Percentiles rank a stretch among this genome's conserved stretches.
These are phyloP conservation scores for Xylaria sp. DNA, from an alignment of 2,329 filamentous ascomycete genomes.

Conservation along the genomic window DNA sequence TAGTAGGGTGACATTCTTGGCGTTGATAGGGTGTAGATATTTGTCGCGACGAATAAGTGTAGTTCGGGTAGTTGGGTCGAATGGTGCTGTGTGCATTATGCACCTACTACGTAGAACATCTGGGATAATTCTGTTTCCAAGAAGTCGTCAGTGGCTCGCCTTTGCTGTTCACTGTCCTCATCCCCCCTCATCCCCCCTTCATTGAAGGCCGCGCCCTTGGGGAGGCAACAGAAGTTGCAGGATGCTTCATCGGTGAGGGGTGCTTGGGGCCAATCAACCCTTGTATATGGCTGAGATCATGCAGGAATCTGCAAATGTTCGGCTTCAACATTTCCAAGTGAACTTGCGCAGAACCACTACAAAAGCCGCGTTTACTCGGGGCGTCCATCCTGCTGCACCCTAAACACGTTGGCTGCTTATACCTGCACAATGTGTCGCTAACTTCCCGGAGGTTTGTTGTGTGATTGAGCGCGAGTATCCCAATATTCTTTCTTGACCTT, in stretches of 20 bases:
- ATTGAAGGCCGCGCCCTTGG: neutral
- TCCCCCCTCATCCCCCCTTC: neutral
- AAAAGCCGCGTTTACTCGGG: neutral
- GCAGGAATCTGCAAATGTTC: neutral
- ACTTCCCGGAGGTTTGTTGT: neutral
- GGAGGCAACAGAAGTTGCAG: neutral
- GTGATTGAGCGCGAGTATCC: neutral
- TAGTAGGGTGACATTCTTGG: conserved; percentile 14
- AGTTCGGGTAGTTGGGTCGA: neutral
- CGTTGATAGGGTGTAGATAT: conserved; percentile 3
- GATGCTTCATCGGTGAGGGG: neutral
- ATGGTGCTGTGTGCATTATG: neutral
- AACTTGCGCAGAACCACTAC: neutral
- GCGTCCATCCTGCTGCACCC: conserved; percentile 10
- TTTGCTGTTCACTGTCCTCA: neutral
- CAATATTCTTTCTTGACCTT: neutral
- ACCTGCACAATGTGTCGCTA: neutral
- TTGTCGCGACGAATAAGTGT: neutral
- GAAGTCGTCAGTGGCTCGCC: neutral
- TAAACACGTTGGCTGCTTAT: neutral
- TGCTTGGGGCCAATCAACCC: conserved; percentile 6
- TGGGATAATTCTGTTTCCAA: neutral
- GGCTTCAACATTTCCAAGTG: neutral
- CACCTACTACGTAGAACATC: too few species aligned
- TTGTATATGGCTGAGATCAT: neutral